Evolutionary conservation across 441 rosid genomes (phyloP), one percentile per base, ranked within the genome.

Genomic region (Jatropha multifida): DNA sequence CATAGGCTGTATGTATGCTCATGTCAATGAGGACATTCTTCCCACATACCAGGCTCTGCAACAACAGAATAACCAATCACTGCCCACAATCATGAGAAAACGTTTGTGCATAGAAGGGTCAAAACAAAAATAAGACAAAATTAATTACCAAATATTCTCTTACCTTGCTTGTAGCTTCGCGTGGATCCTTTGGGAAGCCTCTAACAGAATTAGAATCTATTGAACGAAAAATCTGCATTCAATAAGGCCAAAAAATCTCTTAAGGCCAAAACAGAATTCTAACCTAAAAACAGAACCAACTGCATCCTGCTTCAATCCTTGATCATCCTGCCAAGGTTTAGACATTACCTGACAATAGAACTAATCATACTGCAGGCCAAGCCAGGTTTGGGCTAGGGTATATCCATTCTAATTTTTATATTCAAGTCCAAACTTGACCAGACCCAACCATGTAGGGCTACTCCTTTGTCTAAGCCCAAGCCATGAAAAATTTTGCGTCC

Each of bases 1-100:
- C 94, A 76, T 94, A 96, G 61, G 99, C 99, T 17, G 95, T 88
- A 81, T 96, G 99, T 83, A 96, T 96, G 88, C 99, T 96, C 97
- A 91, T 92, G 88, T 96, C 99, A 74, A 96, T 92, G 71, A 94
- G 89, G 59, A 92, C 89, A 78, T 94, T 92, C 89, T 96, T 96
- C 59, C 98, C 98, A 69, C 97, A 92, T 51, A 96, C 86, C 79
- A 96, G 85, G 73, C 91, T 92, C 99, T 96, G 93, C 79, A 64
- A 79, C 81, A 83, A 77, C 72, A 75, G 51, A 82, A 77, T 58
- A 46, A 68, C 14, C 73, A 63, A 59, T 81, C 51, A 79, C 70
- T 69, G 60, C 84, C 77, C 65, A 65, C 8, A 59, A 18, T 11
- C 5, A 12, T 11, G 5, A 74, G 38, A 13, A 38, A 44, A 4